Base-by-base conservation (phyloP, 345 rosid species). In the Corymbia maculata region DNA sequence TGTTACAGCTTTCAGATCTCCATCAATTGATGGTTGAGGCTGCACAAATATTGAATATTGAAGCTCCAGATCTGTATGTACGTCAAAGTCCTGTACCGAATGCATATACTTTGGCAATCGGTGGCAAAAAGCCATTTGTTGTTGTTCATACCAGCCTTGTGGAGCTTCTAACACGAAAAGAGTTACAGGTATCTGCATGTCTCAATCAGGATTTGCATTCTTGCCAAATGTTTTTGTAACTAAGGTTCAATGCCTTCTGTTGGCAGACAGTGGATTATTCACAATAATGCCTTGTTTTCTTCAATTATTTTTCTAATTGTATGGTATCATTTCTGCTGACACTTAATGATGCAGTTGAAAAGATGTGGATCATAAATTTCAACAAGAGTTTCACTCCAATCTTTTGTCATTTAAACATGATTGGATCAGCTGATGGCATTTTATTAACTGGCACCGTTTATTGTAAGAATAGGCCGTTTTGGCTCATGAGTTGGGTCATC, bases 401-500 rank as follows among this genome's bases (percentile, higher is more conserved):
- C 86, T 70, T 57, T 45, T 88, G 57, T 36, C 45, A 50, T 68
- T 44, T 86, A 82, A 79, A 57, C n/a, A 44, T 21, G 50, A 36
- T 86, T 14, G 82, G 49, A 51, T 87, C n/a, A 32, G 30, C 53
- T 84, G 87, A 86, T 87, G 82, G 26, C 82, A 75, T 75, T 19
- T 17, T 75, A 75, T 75, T 75, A 17, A 75, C 86, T 84, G 66
- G 88, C 87, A 84, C 68, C 85, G 75, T 88, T 89, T 86, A 30
- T 88, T 91, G 79, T 30, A 88, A 50, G 89, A 87, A 26, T 88
- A 96, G 99, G 99, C 98, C 90, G 99, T 97, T 85, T 92, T 97
- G 96, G 99, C 98, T 32, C 99, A 96, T 86, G 99, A 97, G 89
- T 93, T 97, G 91, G 99, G 99, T 47, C 99, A 96, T 94, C 94